Base-by-base conservation (phyloP, 257 asterid species). In the Cinchona pubescens region DNA sequence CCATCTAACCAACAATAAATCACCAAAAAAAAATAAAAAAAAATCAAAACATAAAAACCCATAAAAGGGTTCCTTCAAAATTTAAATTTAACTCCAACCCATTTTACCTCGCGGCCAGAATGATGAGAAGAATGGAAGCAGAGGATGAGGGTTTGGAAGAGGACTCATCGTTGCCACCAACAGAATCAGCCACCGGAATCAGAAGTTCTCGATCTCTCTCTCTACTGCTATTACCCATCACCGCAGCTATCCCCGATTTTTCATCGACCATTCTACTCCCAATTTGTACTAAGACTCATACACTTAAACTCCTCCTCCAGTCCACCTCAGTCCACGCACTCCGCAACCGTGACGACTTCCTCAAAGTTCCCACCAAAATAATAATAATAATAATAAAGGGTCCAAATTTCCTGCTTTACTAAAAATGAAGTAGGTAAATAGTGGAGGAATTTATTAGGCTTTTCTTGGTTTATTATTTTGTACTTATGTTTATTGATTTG, bases 131-230 rank as follows among this genome's bases (percentile, higher is more conserved):
- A 82, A 40, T n/a, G n/a, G 96, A 72, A 64, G 83, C 81, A 12
- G 96, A 79, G 60, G 93, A 72, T 29, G 92, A 85, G 66, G 96
- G 87, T 76, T 83, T 82, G 29, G 86, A 73, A 1, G 87, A 71
- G 76, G 85, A 76, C 71, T 80, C 83, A 79, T 74, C 86, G 80
- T 29, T 86, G 62, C 75, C 82, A 80, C 62, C 88, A 84, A 80
- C 93, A 73, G 96, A 82, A 82, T 88, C 89, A 72, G 89, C 85
- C 29, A 93, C 96, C 25, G 97, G 96, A 40, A 93, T 88, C n/a
- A 93, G 88, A 75, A 93, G 97, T 83, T 93, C 98, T 53, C 93
- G 98, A 91, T 93, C 98, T 85, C 96, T 87, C 34, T 86, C 93
- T 69, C 94, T 85, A 77, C 86, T 82, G 72, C 49, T 78, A 78